Base-by-base conservation (phyloP, 179 eudicot species). In the Amaranthus tricolor region DNA sequence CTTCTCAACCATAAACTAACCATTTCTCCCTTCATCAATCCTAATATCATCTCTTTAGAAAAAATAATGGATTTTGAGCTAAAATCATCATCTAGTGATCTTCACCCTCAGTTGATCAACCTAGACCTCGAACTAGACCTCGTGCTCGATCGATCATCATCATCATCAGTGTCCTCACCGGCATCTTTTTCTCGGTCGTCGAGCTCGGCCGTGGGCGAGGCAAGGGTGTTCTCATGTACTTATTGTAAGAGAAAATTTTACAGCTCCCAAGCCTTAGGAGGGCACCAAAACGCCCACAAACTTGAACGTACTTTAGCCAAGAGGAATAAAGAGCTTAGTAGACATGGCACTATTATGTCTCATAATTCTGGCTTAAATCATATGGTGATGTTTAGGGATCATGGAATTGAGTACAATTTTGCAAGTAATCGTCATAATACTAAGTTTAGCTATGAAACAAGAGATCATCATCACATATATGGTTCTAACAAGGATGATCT, bases 221-320 rank as follows among this genome's bases (percentile, higher is more conserved):
- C 73, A 6, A 72, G 81, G 65, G 69, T 79, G 9, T 83, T 80
- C 57, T 76, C 86, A 1, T 83, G 86, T 68, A 83, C 80, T 47
- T 83, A 77, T 71, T 83, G 86, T 53, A 77, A 74, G 61, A 66
- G 80, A 14, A 80, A 81, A 64, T 83, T 83, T 49, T 72, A 73
- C 57, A 77, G 79, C 58, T 80, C 84, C 2, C 86, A 83, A 68
- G 86, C 86, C 0, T 68, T 77, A 57, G 86, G 84, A 2, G 84
- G 86, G 19, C 86, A 83, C 60, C 86, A 83, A 56, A 83, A 83
- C 43, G 86, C 86, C 0, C 86, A 83, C 24, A 83, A 83, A 48
- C 74, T 78, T 14, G 85, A 82, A 58, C 80, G 82, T 9, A 78
- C 77, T 50, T 67, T 78, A 71, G 81, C 81, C 52, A 78, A 78